These are phyloP conservation scores for Penicillium sp. DNA, from an alignment of 2,329 filamentous ascomycete genomes.

Conservation along the genomic window DNA sequence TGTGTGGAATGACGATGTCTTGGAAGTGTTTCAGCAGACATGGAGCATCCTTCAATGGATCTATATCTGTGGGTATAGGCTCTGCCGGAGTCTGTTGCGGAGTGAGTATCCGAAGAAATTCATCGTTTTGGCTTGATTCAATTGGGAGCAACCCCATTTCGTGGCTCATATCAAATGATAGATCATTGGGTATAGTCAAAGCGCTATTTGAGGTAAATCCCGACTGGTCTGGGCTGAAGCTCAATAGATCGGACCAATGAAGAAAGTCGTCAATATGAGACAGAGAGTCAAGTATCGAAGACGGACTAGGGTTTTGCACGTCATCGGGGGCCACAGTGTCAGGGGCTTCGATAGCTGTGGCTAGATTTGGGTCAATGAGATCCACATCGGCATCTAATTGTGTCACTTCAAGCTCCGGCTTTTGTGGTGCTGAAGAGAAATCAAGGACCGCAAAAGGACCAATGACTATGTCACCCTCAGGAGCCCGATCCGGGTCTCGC, in stretches of 20 bases:
- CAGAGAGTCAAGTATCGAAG: slow-evolving; percentile 22
- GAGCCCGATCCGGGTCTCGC: slow-evolving; percentile 20
- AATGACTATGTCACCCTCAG: slow-evolving; percentile 25
- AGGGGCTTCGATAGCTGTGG: background rate
- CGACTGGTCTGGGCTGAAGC: slow-evolving; percentile 28
- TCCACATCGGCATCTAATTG: background rate
- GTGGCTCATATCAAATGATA: slow-evolving; percentile 13
- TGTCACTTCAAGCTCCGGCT: background rate
- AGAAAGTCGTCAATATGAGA: slow-evolving; percentile 32
- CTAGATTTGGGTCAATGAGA: background rate
- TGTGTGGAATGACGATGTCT: slow-evolving; percentile 33
- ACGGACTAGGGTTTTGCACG: slow-evolving; percentile 13
- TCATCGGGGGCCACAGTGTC: slow-evolving; percentile 3
- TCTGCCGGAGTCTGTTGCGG: slow-evolving; percentile 15
- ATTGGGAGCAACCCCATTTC: slow-evolving; percentile 7
- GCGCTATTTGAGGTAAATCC: slow-evolving; percentile 16
- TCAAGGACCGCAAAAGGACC: slow-evolving; percentile 36
- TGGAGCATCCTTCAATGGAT: slow-evolving; percentile 25
- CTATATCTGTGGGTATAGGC: background rate
- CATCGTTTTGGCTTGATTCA: slow-evolving; percentile 1
- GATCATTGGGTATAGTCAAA: slow-evolving; percentile 15
- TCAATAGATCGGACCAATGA: slow-evolving; percentile 37
- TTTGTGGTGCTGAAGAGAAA: slow-evolving; percentile 13
- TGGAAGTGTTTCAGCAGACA: slow-evolving; percentile 35
- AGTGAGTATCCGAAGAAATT: slow-evolving; percentile 1